phyloP scores from a whole-genome alignment of 2,329 filamentous ascomycete genomes.

The Ophiostoma sp. region DNA sequence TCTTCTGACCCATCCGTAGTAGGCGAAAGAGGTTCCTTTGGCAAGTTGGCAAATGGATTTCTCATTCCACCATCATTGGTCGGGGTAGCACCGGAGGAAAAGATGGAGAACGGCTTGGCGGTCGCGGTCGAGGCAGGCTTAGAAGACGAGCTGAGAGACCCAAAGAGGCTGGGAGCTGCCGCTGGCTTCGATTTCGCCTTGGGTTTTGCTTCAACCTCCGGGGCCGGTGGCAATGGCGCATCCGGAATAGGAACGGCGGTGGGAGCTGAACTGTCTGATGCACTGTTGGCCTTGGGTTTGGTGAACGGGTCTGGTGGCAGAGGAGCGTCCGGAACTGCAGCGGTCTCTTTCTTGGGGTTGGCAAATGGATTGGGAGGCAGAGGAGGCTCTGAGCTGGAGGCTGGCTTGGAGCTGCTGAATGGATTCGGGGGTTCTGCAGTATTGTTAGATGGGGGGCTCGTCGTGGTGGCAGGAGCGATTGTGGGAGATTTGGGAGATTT shows the following conservation, averaged over 20 bases:
- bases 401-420: conserved; percentile 29
- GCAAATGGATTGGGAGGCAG: conserved; percentile 30
- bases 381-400: conserved; percentile 27
- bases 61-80: conserved; percentile 10
- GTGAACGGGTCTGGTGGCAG: conserved; percentile 23
- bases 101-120: conserved; percentile 18
- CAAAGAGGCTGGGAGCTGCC: conserved; percentile 23
- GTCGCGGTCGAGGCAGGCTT: conserved; percentile 9
- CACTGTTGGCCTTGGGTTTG: background rate
- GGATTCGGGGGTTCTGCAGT: conserved; percentile 30
- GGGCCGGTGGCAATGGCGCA: conserved; percentile 31
- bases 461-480: background rate
- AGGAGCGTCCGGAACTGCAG: conserved; percentile 25
- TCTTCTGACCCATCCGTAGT: conserved; percentile 24
- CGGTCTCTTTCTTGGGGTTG: conserved; percentile 17
- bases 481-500: conserved; percentile 2
- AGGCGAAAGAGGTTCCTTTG: conserved; percentile 24
- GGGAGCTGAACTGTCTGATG: background rate
- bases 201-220: conserved; percentile 27
- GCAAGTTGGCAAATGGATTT: conserved; percentile 25
- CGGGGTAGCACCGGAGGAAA: conserved; percentile 19
- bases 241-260: conserved; percentile 19
- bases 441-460: conserved; percentile 26
- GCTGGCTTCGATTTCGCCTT: conserved; percentile 16
- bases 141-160: conserved; percentile 4